phyloP scores from a whole-genome alignment of 2,329 filamentous ascomycete genomes.

The Alternaria angustiovoidea region DNA sequence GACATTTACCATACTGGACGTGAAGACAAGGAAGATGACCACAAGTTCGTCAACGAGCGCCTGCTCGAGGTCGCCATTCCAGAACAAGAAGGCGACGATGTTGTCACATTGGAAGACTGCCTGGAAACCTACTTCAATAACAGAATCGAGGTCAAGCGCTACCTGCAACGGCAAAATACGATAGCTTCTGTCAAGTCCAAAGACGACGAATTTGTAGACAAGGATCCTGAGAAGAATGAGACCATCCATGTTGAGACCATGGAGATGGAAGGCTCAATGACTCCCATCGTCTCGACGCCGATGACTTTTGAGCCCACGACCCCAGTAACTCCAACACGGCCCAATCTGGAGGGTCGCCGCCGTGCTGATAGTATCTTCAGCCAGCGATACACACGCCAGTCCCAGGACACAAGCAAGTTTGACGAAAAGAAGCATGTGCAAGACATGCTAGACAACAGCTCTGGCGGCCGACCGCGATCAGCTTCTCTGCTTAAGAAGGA shows the following conservation, averaged over 20 bases:
- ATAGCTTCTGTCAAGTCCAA: slow-evolving; percentile 56
- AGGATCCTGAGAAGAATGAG: slow-evolving; percentile 47
- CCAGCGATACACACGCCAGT: slow-evolving; percentile 52
- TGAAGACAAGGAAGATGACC: slow-evolving; percentile 82
- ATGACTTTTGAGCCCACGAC: slow-evolving; percentile 35
- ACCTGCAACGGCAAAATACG: slow-evolving; percentile 70
- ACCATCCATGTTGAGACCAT: slow-evolving; percentile 55
- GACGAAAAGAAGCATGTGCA: slow-evolving; percentile 58
- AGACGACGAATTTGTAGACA: slow-evolving; percentile 36
- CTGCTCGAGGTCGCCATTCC: slow-evolving; percentile 92
- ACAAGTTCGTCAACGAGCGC: slow-evolving; percentile 93
- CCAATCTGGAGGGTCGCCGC: slow-evolving; percentile 45
- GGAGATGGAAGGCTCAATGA: slow-evolving; percentile 48
- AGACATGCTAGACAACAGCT: slow-evolving; percentile 48
- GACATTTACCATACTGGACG: slow-evolving; percentile 93
- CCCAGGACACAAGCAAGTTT: slow-evolving; percentile 60
- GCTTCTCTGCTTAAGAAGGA: slow-evolving; percentile 70
- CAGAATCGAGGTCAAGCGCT: slow-evolving; percentile 84
- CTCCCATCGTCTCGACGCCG: slow-evolving; percentile 47
- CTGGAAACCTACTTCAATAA: slow-evolving; percentile 96
- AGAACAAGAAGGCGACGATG: slow-evolving; percentile 70
- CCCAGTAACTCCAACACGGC: slow-evolving; percentile 38
- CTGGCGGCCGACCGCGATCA: slow-evolving; percentile 44
- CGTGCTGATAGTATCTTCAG: slow-evolving; percentile 61
- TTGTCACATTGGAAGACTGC: slow-evolving; percentile 86